phyloP scores from a whole-genome alignment of 2,329 filamentous ascomycete genomes.

The Pseudomassariella vexata region DNA sequence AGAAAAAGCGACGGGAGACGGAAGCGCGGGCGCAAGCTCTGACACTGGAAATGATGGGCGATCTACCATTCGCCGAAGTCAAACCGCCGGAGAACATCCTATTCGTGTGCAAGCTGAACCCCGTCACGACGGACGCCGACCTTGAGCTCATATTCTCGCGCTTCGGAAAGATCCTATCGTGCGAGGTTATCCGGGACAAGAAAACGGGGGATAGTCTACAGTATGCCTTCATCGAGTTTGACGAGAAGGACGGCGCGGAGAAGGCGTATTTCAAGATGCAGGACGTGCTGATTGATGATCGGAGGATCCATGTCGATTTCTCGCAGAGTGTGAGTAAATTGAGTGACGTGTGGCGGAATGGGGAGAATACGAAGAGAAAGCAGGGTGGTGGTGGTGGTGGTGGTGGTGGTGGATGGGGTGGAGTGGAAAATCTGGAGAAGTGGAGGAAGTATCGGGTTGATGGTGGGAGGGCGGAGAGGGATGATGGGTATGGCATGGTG shows the following conservation, averaged over 20 bases:
- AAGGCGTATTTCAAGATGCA: slow-evolving; percentile 99
- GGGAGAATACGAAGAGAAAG: slow-evolving; percentile 74
- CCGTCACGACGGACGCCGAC: slow-evolving; percentile 91
- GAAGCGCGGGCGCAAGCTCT: slow-evolving; percentile 91
- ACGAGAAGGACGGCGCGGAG: slow-evolving; percentile 88
- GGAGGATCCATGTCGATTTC: slow-evolving; percentile 97
- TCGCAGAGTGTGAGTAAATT: slow-evolving; percentile 89
- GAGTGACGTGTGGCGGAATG: slow-evolving; percentile 82
- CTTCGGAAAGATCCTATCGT: slow-evolving; percentile 91
- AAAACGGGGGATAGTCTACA: slow-evolving; percentile 93
- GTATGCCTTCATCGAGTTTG: slow-evolving; percentile 97
- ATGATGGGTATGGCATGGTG: slow-evolving; percentile 64
- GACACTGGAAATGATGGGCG: slow-evolving; percentile 95
- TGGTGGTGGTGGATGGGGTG: slow-evolving; percentile 90
- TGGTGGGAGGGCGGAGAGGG: slow-evolving; percentile 45
- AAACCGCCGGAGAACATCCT: slow-evolving; percentile 95
- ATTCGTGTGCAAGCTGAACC: slow-evolving; percentile 98
- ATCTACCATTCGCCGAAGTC: slow-evolving; percentile 94
- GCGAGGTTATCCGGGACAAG: slow-evolving; percentile 91
- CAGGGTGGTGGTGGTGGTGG: slow-evolving; percentile 38
- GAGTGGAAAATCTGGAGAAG: slow-evolving; percentile 82
- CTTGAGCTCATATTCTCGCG: slow-evolving; percentile 94
- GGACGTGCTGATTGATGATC: slow-evolving; percentile 91
- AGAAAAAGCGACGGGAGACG: slow-evolving; percentile 75
- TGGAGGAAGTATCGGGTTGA: slow-evolving; percentile 71